Base-by-base conservation (phyloP, 768 basidiomycete species). In the Mrakia hoshinonis region DNA sequence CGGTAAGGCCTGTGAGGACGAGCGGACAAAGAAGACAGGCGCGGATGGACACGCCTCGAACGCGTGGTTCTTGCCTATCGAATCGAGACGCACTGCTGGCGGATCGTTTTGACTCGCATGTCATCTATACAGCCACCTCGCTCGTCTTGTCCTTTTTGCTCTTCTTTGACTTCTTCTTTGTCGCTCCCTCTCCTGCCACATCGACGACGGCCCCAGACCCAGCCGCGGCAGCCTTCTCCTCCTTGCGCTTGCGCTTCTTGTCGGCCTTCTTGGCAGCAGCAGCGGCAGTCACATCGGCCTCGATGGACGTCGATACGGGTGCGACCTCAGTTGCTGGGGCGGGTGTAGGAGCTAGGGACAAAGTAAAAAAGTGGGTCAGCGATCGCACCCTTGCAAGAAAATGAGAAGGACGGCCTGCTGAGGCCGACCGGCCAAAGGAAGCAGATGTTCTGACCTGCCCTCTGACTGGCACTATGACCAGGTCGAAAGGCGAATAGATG, bases 161-260 rank as follows among this genome's bases (percentile, higher is more conserved):
- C 38, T 62, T 62, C 60, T 62, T 62, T n/a, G n/a, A 38, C 34
- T 39, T 61, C 60, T 34, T 34, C 34, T 38, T 34, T 13, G 31
- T 36, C 4, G 34, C 60, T 38, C 36, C 60, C 20, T 62, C 60
- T 22, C 7, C 60, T n/a, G 10, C 39, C 4, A 36, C 29, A 1
- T 6, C 29, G 6, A 26, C 58, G 20, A 26, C 39, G 11, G 24
- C 20, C 36, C 10, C 26, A 10, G n/a, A 31, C 3, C 7, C 60
- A 38, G 60, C 60, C 15, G 46, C 39, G 7, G n/a, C 58, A 20
- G 43, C 38, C 26, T 55, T 48, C 68, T 69, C 68, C 60, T 38
- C 52, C 61, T 51, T 48, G 15, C 46, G 29, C 70, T 71, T 66
- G 46, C 58, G 31, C 64, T 71, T 71, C 54, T 71, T 66, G 29